Evolutionary conservation across 768 basidiomycete species (phyloP).

Genomic region (Boletus sensibilis): DNA sequence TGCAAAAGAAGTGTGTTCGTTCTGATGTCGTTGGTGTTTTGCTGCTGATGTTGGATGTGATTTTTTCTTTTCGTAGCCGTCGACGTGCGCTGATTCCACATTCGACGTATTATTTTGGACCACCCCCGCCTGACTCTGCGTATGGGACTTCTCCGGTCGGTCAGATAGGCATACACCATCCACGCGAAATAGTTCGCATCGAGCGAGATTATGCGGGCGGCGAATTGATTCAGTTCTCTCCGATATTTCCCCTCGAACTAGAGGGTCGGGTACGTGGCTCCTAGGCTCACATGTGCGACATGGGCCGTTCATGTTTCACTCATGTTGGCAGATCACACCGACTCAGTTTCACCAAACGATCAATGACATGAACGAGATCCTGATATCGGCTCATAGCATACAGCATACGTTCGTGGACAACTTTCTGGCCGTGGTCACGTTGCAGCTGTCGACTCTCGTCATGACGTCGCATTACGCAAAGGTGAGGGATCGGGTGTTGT

Average conservation of each 20-base stretch:
- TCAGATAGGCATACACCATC: conserved; percentile 84
- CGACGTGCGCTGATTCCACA: conserved; percentile 60
- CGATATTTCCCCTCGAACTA: conserved; percentile 87
- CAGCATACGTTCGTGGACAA: conserved; percentile 76
- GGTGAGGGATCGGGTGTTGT: conserved; percentile 40
- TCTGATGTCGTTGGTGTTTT: background rate
- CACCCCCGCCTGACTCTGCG: conserved; percentile 71
- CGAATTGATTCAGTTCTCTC: conserved; percentile 86
- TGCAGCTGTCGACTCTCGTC: conserved; percentile 77
- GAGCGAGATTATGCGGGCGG: conserved; percentile 92
- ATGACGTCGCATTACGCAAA: conserved; percentile 77
- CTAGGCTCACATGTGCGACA: background rate
- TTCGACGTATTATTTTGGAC: conserved; percentile 83
- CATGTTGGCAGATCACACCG: conserved; percentile 69
- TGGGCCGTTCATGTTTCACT: background rate
- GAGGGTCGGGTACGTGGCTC: conserved; percentile 76
- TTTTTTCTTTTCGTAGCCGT: conserved; percentile 28
- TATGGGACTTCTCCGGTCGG: conserved; percentile 82
- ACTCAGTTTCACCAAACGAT: conserved; percentile 88
- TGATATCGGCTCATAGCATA: conserved; percentile 85
- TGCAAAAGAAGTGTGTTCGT: conserved; percentile 45
- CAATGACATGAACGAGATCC: conserved; percentile 83
- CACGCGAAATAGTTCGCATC: conserved; percentile 87
- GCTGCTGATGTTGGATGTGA: background rate
- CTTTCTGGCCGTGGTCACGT: conserved; percentile 67